A percentile compares a stretch with the other conserved stretches of the same genome.
Conservation (phyloP, 495 filamentous ascomycete species). For the Pyronema omphalodes region DNA sequence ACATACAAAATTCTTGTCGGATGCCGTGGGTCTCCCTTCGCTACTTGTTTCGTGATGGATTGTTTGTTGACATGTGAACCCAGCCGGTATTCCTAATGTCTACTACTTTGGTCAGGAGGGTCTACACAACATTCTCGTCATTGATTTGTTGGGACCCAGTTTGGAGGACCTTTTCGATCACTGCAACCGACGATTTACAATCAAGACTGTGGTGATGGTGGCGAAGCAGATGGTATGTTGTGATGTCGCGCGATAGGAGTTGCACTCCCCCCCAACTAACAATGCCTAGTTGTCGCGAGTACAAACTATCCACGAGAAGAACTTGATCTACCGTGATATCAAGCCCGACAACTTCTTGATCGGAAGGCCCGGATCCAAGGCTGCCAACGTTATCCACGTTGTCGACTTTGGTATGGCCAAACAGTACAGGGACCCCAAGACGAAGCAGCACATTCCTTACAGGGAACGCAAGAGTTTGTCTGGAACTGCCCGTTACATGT, state of each 20-base stretch:
- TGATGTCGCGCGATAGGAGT: not conserved
- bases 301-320: conserved; percentile 99
- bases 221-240: conserved; percentile 90
- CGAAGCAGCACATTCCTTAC: conserved; percentile 98
- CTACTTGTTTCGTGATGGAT: conserved; percentile 8
- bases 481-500: conserved; percentile 96
- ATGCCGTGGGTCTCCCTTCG: conserved; percentile 62
- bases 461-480: conserved; percentile 94
- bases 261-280: conserved; percentile 8
- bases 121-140: conserved; percentile 97
- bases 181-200: conserved; percentile 85
- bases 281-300: conserved; percentile 65
- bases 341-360: conserved; percentile 99
- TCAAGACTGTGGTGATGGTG: conserved; percentile 98
- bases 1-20: conserved; percentile 99
- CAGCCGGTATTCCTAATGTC: conserved; percentile 97
- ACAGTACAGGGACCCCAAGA: conserved; percentile 96
- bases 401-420: conserved; percentile 99
- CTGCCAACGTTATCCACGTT: conserved; percentile 94
- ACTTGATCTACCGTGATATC: conserved; percentile 97
- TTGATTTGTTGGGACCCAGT: conserved; percentile 89
- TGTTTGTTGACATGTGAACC: conserved; percentile 10
- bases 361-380: conserved; percentile 77
- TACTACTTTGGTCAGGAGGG: conserved; percentile 99
- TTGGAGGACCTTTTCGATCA: conserved; percentile 97